Conservation (phyloP, 176 grass and related monocot genomes). For the Musa acuminata region DNA sequence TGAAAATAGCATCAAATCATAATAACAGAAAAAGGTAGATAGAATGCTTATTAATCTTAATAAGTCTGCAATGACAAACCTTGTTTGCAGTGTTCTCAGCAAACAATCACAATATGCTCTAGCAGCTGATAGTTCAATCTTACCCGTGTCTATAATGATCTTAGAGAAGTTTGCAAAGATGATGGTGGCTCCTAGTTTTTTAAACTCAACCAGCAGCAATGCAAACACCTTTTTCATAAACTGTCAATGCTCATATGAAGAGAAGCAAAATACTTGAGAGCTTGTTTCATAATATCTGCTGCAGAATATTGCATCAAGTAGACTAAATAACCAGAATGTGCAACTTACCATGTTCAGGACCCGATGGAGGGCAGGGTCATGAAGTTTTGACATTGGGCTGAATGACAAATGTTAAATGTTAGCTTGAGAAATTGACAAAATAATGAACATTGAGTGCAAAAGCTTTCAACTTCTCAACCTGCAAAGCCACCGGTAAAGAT, state of each 20-base stretch:
- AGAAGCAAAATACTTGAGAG: neutral
- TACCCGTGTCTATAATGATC: conserved; percentile 98
- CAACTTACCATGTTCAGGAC: conserved; percentile 81
- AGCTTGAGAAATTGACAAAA: conserved; percentile 6
- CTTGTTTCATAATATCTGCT: neutral
- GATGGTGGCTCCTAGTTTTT: conserved; percentile 76
- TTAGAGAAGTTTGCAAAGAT: conserved; percentile 93
- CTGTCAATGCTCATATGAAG: conserved; percentile 31
- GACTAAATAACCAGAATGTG: conserved; percentile 2
- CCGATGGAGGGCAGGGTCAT: conserved; percentile 91
- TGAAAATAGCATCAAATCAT: conserved; percentile 10
- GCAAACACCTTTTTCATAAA: conserved; percentile 97
- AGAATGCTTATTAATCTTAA: neutral
- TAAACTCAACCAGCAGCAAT: conserved; percentile 62
- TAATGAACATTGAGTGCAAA: neutral
- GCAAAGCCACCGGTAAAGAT: conserved; percentile 94
- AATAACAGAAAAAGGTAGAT: neutral
- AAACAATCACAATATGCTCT: conserved; percentile 78
- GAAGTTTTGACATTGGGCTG: conserved; percentile 92
- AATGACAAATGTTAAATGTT: conserved; percentile 29
- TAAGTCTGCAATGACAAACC: conserved; percentile 30
- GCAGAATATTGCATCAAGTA: neutral
- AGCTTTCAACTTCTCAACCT: conserved; percentile 36
- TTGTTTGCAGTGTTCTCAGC: conserved; percentile 90
- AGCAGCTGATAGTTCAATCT: conserved; percentile 65